A percentile compares a stretch with the other conserved stretches of the same genome.
These are phyloP conservation scores for Ascochyta clinopodiicola DNA, from an alignment of 2,329 filamentous ascomycete genomes.

Conservation along the genomic window DNA sequence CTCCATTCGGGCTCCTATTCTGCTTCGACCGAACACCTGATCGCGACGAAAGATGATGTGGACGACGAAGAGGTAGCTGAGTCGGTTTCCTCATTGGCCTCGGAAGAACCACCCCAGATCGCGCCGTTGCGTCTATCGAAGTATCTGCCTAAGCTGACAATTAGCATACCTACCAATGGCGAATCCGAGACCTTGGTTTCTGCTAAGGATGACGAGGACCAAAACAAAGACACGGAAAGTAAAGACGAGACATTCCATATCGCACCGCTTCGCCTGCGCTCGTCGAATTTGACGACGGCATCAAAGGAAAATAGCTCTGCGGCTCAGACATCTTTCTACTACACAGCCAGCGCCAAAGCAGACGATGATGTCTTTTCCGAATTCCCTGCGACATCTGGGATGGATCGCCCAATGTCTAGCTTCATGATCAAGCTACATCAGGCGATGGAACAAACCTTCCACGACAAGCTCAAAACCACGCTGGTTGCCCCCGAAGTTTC, in stretches of 20 bases:
- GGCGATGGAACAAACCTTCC: background rate
- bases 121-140: background rate
- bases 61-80: background rate
- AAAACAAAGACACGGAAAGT: background rate
- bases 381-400: background rate
- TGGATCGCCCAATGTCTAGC: background rate
- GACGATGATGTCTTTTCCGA: constrained; percentile 6
- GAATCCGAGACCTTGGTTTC: background rate
- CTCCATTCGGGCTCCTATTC: background rate
- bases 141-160: background rate
- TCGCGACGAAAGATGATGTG: background rate
- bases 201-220: background rate
- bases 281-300: background rate
- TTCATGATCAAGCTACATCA: background rate
- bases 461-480: background rate
- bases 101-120: background rate
- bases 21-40: background rate
- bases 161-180: background rate
- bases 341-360: background rate
- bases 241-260: background rate
- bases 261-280: background rate
- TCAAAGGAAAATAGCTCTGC: background rate
- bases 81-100: background rate
- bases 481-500: background rate
- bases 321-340: background rate